These are phyloP conservation scores for Rhexocercosporidium sp. DNA, from an alignment of 2,329 filamentous ascomycete genomes.

Conservation along the genomic window DNA sequence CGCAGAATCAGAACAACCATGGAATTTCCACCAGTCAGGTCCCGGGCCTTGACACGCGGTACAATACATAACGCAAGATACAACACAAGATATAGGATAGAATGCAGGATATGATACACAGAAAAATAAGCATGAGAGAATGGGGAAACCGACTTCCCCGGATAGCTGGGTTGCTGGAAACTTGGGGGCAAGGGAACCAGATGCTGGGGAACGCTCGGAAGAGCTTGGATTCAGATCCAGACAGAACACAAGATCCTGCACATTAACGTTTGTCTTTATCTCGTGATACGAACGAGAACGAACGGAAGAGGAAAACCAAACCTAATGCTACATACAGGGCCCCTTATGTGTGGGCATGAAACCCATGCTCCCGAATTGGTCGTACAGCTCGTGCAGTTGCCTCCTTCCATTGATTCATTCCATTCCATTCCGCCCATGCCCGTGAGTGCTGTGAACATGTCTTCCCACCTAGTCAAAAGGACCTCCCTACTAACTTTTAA, in stretches of 20 bases:
- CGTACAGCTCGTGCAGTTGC: constrained; percentile 36
- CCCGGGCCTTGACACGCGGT: neutral
- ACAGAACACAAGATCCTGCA: constrained; percentile 6
- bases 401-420: constrained; percentile 15
- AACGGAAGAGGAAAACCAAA: constrained; percentile 14
- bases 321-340: constrained; percentile 38
- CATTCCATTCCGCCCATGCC: neutral
- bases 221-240: neutral
- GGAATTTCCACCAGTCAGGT: constrained; percentile 1
- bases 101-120: no score
- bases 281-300: constrained; percentile 18
- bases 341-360: constrained; percentile 32
- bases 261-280: constrained; percentile 19
- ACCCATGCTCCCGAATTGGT: constrained; percentile 35
- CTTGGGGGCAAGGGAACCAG: neutral
- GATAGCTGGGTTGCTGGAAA: neutral
- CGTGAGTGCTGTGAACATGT: constrained; percentile 31
- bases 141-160: neutral
- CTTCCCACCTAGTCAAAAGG: constrained; percentile 29
- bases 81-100: no score
- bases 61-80: neutral
- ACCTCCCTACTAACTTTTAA: constrained; percentile 34
- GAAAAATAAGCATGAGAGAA: neutral
- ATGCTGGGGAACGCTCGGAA: neutral
- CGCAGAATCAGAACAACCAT: neutral